phyloP scores from a whole-genome alignment of 495 filamentous ascomycete species.

The Astrothelium subdiscretum region DNA sequence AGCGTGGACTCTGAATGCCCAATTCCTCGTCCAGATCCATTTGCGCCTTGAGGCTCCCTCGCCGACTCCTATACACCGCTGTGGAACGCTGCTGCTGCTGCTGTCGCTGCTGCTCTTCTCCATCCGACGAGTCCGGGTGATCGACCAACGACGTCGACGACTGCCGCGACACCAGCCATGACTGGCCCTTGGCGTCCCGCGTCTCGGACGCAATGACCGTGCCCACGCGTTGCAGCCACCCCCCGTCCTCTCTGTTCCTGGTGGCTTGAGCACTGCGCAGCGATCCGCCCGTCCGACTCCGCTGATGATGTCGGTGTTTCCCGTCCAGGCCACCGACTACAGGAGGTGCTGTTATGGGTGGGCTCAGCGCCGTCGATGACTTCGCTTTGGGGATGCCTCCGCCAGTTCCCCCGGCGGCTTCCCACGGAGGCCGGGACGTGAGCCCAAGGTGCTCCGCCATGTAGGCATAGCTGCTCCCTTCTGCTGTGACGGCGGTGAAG shows the following conservation, averaged over 20 bases:
- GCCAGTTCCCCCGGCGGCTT: background rate
- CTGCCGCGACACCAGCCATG: conserved; percentile 26
- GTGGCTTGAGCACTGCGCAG: conserved; percentile 2
- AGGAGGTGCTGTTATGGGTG: background rate
- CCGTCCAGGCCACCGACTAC: background rate
- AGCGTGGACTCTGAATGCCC: conserved; percentile 16
- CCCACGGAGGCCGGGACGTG: background rate
- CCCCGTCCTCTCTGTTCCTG: conserved; percentile 9
- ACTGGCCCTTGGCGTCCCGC: conserved; percentile 30
- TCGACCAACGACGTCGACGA: conserved; percentile 22
- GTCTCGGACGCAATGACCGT: conserved; percentile 23
- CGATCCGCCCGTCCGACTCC: conserved; percentile 9
- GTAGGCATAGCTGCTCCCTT: conserved; percentile 13
- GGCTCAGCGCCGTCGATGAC: conserved; percentile 20
- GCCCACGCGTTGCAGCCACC: conserved; percentile 29
- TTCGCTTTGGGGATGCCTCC: conserved; percentile 24
- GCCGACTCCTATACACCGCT: background rate
- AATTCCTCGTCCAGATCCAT: conserved; percentile 11
- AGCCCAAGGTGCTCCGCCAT: background rate
- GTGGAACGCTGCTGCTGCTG: too few relatives aligned
- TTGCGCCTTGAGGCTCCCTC: background rate
- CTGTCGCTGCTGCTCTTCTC: too few relatives aligned
- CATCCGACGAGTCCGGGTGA: background rate
- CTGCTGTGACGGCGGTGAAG: conserved; percentile 20
- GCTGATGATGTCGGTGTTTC: conserved; percentile 1